A percentile compares a stretch with the other conserved stretches of the same genome.
Conservation (phyloP, 2,329 filamentous ascomycete species). For the Pleurostoma richardsiae region DNA sequence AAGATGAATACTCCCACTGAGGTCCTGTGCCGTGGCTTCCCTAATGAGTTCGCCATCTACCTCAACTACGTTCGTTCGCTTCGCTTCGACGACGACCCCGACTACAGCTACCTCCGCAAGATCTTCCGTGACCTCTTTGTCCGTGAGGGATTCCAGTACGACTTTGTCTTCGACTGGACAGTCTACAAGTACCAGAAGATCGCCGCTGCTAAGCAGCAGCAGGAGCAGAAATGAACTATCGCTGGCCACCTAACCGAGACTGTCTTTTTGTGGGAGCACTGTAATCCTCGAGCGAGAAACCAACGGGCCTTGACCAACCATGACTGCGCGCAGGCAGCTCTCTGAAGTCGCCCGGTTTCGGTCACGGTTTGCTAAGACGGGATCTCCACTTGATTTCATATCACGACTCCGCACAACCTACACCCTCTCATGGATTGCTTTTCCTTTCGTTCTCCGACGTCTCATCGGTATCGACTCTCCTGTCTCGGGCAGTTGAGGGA, state of each 20-base stretch:
- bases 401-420: conserved; percentile 13
- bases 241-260: conserved; percentile 13
- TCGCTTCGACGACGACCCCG: conserved; percentile 98
- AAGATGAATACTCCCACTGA: conserved; percentile 99
- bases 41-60: conserved; percentile 99
- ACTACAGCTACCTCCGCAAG: conserved; percentile 99
- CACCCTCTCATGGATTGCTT: conserved; percentile 24
- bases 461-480: conserved; percentile 12
- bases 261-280: conserved; percentile 14
- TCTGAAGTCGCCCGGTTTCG: not conserved
- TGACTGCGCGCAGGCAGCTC: conserved; percentile 2
- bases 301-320: not conserved
- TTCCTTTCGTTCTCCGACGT: conserved; percentile 11
- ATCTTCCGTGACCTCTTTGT: conserved; percentile 99
- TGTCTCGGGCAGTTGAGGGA: conserved; percentile 23
- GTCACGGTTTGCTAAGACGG: not conserved
- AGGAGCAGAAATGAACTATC: conserved; percentile 45
- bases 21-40: conserved; percentile 97
- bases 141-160: conserved; percentile 98
- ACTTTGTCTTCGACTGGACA: conserved; percentile 99
- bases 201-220: conserved; percentile 86
- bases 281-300: conserved; percentile 11
- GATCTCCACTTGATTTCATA: not conserved
- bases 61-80: conserved; percentile 98
- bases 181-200: conserved; percentile 99